Conservation (phyloP, 495 filamentous ascomycete genomes). For the Tuber microsphaerosporum region DNA sequence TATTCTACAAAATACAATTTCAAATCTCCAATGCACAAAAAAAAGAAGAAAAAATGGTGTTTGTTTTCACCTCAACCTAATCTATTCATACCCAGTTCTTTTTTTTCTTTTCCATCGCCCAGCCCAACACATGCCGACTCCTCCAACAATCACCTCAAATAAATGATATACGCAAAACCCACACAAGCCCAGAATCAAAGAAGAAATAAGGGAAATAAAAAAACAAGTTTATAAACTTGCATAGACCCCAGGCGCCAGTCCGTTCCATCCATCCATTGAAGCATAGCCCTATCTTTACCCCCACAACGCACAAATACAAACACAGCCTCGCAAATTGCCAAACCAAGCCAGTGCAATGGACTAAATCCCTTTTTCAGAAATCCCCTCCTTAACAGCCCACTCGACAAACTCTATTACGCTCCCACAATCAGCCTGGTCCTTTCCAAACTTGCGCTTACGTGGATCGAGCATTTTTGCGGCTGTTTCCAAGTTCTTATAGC, state of each 20-base stretch:
- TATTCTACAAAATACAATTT: not conserved
- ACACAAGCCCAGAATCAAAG: not conserved
- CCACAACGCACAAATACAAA: not conserved
- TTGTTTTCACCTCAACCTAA: not conserved
- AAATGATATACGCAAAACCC: not conserved
- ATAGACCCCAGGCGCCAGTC: conserved; percentile 1
- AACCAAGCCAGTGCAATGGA: not conserved
- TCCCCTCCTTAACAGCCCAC: conserved; percentile 29
- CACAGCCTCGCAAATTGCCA: not conserved
- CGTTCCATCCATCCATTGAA: not conserved
- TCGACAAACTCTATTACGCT: conserved; percentile 31
- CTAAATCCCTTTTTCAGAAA: conserved; percentile 22
- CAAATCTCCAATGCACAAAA: not conserved
- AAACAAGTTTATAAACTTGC: not conserved
- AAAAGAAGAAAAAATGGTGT: not conserved
- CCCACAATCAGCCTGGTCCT: conserved; percentile 8
- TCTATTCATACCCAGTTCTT: not conserved
- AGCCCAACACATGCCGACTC: not conserved
- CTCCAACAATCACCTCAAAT: not conserved
- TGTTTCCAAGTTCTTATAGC: conserved; percentile 25
- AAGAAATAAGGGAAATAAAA: not conserved
- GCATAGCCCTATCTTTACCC: not conserved
- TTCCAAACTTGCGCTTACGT: conserved; percentile 33
- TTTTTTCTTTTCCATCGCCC: not conserved
- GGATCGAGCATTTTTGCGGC: conserved; percentile 29